Base-by-base conservation (phyloP, 1,284 basidiomycete genomes). In the Anthracocystis walkeri region DNA sequence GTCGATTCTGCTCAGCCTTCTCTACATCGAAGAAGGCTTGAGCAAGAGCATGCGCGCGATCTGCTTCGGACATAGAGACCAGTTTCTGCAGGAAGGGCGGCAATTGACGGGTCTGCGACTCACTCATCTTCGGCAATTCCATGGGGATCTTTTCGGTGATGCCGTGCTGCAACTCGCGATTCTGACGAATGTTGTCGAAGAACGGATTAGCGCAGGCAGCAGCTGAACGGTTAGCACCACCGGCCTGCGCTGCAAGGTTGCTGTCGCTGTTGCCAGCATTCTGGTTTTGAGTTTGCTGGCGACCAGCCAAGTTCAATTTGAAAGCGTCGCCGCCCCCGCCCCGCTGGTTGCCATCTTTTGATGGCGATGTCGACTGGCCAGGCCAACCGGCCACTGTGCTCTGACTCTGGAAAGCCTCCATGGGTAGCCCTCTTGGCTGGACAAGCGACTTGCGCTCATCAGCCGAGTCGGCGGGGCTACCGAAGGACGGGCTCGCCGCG, bases 171-270 rank as follows among this genome's bases (percentile, higher is more conserved):
- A 97, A 89, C 87, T 99, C 96, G 18, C 92, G 86, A 82, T 98
- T 97, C 86, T 99, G 96, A 33, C 96, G 92, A 79, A 99, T 93
- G 80, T 93, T 92, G 86, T 99, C 95, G 78, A 95, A 87, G 79
- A 87, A 87, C 0, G 87, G 87, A 48, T 87, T 87, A 29, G 82
- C 78, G n/a, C 72, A 75, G 1, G 70, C 72, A 35, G 58, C 49
- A 10, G 55, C 50, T 0, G 58, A 21, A 18, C 65, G 52, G n/a
- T 57, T 55, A 11, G 49, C 23, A 11, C 51, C 58, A 7, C 8
- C 27, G 12, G 58, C 35, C 31, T 69, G 56, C 0, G 21, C 29
- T 21, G 41, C 20, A 20, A 8, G 21, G 35, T 38, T 44, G 49
- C 33, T 51, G 41, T 54, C 31, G 35, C 29, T 18, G 7, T 42